A percentile compares a stretch with the other conserved stretches of the same genome.
Conservation (phyloP, 179 eudicot species). For the Gypsophila paniculata region DNA sequence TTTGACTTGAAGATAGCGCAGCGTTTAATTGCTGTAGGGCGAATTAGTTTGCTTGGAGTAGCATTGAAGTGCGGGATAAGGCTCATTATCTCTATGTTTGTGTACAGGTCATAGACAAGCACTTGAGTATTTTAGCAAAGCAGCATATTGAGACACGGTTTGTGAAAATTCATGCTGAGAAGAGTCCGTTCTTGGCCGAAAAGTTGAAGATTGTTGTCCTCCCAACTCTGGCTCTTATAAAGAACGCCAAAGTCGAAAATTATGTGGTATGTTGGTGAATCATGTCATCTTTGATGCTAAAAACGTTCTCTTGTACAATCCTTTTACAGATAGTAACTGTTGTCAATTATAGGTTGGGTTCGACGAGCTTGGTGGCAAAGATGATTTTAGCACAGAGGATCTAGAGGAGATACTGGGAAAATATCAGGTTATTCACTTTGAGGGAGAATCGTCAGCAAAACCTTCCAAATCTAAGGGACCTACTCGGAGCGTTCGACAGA, state of each 20-base stretch:
- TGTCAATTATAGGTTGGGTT: too few relatives aligned
- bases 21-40: neutral
- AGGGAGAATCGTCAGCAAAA: conserved; percentile 75
- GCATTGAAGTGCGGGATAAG: conserved; percentile 1
- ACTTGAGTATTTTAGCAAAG: conserved; percentile 71
- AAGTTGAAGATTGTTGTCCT: conserved; percentile 85
- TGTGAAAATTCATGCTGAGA: conserved; percentile 83
- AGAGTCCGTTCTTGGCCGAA: conserved; percentile 85
- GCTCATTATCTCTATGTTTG: conserved; percentile 5
- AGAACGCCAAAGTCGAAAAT: conserved; percentile 61
- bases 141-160: conserved; percentile 91
- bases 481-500: conserved; percentile 69
- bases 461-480: conserved; percentile 46
- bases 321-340: too few relatives aligned
- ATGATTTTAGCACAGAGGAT: conserved; percentile 83
- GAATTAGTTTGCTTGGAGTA: neutral
- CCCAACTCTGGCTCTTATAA: conserved; percentile 86
- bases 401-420: conserved; percentile 83
- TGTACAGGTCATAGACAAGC: conserved; percentile 88
- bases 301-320: too few relatives aligned
- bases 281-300: too few relatives aligned
- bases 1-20: neutral
- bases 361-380: conserved; percentile 43
- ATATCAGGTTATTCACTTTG: conserved; percentile 60
- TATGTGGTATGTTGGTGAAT: too few relatives aligned